phyloP scores from a whole-genome alignment of 2,329 filamentous ascomycete genomes.

The Aureobasidium pullulans region DNA sequence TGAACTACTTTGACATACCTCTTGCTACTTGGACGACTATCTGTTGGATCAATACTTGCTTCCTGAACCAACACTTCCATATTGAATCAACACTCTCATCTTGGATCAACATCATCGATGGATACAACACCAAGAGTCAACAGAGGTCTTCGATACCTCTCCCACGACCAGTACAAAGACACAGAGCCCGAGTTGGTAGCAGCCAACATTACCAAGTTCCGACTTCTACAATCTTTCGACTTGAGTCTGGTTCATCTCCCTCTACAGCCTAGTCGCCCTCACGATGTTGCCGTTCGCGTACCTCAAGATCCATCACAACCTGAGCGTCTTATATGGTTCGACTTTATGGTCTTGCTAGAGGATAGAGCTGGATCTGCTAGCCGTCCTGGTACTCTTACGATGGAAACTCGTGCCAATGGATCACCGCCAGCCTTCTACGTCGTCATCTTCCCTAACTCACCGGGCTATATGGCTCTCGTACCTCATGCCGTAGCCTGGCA shows the following conservation, averaged over 20 bases:
- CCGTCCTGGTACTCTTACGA: background rate
- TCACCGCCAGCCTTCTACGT: constrained; percentile 8
- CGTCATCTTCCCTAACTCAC: background rate
- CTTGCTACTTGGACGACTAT: too few species aligned
- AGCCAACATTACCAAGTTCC: constrained; percentile 5
- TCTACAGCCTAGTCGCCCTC: background rate
- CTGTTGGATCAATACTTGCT: too few species aligned
- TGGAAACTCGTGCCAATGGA: background rate
- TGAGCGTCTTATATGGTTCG: constrained; percentile 5
- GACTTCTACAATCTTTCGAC: background rate
- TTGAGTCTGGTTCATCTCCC: background rate
- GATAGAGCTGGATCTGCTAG: background rate
- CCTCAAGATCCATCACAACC: background rate
- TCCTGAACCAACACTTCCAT: too few species aligned
- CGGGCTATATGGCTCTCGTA: background rate
- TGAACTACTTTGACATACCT: background rate
- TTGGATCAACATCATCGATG: background rate
- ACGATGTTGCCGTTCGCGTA: constrained; percentile 2
- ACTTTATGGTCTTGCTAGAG: background rate
- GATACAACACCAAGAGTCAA: background rate
- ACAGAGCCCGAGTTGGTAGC: background rate
- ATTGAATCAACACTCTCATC: background rate
- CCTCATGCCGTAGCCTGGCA: background rate
- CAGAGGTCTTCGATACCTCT: constrained; percentile 4
- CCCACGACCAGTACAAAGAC: background rate